Percentiles rank a stretch among this genome's conserved stretches.
Evolutionary conservation across 495 filamentous ascomycete genomes (phyloP).

Genomic region (Podospora conica): DNA sequence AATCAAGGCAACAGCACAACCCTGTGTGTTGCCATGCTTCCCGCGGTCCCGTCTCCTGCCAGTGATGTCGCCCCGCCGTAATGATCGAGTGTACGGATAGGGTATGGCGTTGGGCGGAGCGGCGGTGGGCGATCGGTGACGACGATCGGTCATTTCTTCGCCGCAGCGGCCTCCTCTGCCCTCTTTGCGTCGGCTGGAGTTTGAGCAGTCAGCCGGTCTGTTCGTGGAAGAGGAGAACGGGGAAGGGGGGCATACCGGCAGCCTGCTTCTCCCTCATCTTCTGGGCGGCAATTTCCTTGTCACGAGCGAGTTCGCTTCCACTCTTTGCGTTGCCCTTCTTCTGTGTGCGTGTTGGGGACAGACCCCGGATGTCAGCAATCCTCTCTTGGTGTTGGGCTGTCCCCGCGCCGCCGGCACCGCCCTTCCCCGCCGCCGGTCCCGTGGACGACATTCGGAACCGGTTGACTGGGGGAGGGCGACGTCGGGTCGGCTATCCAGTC

Average conservation of each 20-base stretch:
- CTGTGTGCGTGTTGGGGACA: conserved; percentile 37
- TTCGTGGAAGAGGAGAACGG: conserved; percentile 9
- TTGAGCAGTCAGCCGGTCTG: neutral
- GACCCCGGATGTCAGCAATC: conserved; percentile 21
- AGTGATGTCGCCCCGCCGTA: neutral
- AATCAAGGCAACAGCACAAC: neutral
- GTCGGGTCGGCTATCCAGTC: neutral
- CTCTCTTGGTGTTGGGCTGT: neutral
- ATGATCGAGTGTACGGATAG: neutral
- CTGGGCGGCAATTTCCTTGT: conserved; percentile 69
- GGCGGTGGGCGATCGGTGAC: too few species aligned
- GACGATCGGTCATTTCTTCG: conserved; percentile 19
- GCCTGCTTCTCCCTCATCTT: conserved; percentile 91
- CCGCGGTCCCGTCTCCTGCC: neutral
- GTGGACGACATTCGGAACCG: neutral
- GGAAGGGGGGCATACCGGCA: conserved; percentile 52
- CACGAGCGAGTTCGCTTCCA: conserved; percentile 62
- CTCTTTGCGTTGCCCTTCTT: conserved; percentile 53
- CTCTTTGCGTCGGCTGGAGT: conserved; percentile 47
- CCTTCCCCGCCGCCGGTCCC: too few species aligned
- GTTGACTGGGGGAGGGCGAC: neutral
- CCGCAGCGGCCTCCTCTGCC: conserved; percentile 25
- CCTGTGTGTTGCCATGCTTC: neutral
- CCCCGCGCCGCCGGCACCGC: conserved; percentile 4
- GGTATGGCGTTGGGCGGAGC: too few species aligned